Percentiles rank a stretch among this genome's conserved stretches.
Conservation (phyloP, 495 filamentous ascomycete species). For the Neurospora pannonica region DNA sequence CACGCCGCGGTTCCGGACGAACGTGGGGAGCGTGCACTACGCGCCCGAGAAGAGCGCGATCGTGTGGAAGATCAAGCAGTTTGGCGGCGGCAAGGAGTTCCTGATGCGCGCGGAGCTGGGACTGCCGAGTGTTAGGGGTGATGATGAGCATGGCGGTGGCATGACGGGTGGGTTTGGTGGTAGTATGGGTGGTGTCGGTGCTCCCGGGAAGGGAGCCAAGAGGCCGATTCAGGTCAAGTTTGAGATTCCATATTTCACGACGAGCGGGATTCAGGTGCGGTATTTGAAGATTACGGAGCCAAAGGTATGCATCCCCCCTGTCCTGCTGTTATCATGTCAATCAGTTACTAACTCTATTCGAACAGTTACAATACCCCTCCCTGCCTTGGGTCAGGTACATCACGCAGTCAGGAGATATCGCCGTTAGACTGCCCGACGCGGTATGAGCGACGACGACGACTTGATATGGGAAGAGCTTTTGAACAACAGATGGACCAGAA, state of each 20-base stretch:
- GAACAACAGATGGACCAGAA: neutral
- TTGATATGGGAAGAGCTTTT: neutral
- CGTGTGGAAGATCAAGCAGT: constrained; percentile 99
- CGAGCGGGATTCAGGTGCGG: constrained; percentile 93
- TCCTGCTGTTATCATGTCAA: no score
- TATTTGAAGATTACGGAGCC: constrained; percentile 99
- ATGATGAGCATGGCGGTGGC: constrained; percentile 90
- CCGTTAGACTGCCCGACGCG: constrained; percentile 82
- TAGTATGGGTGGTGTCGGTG: constrained; percentile 75
- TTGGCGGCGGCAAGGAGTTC: constrained; percentile 96
- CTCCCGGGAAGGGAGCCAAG: constrained; percentile 71
- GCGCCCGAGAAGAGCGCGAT: constrained; percentile 96
- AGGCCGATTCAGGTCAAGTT: constrained; percentile 97
- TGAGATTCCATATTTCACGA: constrained; percentile 99
- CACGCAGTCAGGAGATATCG: constrained; percentile 92
- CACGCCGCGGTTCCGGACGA: constrained; percentile 91
- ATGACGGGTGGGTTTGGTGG: constrained; percentile 96
- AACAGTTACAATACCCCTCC: constrained; percentile 90
- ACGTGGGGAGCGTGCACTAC: constrained; percentile 97
- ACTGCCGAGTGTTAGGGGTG: constrained; percentile 86
- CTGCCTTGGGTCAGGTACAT: constrained; percentile 98
- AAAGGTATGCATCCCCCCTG: no score
- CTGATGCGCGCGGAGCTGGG: constrained; percentile 98
- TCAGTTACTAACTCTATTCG: neutral
- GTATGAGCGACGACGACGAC: constrained; percentile 38